Conservation (phyloP, 495 filamentous ascomycete genomes). For the Trichoderma virens region DNA sequence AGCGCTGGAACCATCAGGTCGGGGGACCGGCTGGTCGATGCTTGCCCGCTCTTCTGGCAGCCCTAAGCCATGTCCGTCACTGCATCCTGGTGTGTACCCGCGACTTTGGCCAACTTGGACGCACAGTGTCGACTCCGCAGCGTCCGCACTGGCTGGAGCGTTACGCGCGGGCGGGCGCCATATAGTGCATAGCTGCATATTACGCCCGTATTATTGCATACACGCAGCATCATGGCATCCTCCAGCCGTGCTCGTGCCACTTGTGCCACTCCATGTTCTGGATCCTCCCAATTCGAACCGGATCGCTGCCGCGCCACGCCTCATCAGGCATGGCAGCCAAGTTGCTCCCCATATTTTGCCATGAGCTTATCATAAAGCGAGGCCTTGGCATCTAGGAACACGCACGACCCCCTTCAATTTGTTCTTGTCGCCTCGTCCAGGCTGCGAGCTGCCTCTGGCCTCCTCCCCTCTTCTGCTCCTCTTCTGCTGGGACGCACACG, state of each 20-base stretch:
- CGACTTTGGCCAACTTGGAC: not conserved
- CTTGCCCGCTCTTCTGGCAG: not conserved
- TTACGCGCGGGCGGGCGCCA: not conserved
- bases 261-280: not conserved
- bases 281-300: not conserved
- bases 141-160: not conserved
- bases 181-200: not conserved
- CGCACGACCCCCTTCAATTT: not conserved
- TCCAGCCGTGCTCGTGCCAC: not conserved
- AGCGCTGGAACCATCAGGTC: not conserved
- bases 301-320: not conserved
- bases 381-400: conserved; percentile 7
- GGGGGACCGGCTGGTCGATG: not conserved
- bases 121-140: not conserved
- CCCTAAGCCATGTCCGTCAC: conserved; percentile 3
- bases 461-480: not conserved
- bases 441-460: not conserved
- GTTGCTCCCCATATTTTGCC: conserved; percentile 4
- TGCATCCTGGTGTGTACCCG: not conserved
- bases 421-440: no score
- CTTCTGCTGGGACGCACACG: no score
- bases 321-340: not conserved
- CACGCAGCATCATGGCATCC: not conserved
- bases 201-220: not conserved
- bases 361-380: conserved; percentile 7